Conservation (phyloP, 1,139 yeast genomes). For the Groenewaldozyma sp. region DNA sequence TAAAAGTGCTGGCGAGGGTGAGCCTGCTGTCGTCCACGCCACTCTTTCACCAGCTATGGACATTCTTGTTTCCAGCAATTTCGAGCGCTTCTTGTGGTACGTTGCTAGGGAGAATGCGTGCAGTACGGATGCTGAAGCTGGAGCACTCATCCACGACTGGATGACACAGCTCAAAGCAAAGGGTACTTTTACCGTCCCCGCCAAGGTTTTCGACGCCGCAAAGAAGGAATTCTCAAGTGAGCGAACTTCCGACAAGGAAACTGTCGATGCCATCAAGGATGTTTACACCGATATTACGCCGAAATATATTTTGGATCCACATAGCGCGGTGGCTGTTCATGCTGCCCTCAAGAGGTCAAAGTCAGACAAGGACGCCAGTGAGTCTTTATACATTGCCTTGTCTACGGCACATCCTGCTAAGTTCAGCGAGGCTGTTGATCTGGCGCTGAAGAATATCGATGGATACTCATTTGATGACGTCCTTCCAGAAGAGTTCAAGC, state of each 20-base stretch:
- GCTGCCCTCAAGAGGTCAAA: conserved; percentile 57
- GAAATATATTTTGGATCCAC: conserved; percentile 89
- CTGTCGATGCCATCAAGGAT: conserved; percentile 63
- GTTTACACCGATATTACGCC: conserved; percentile 53
- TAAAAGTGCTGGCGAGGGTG: conserved; percentile 33
- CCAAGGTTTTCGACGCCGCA: conserved; percentile 57
- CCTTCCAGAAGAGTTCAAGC: conserved; percentile 77
- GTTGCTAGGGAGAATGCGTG: conserved; percentile 64
- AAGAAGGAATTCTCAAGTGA: conserved; percentile 63
- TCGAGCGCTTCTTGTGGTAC: conserved; percentile 94
- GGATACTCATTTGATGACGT: conserved; percentile 81
- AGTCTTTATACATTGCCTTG: conserved; percentile 58
- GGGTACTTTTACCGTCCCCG: conserved; percentile 69
- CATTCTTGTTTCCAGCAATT: conserved; percentile 85
- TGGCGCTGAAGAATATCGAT: conserved; percentile 54
- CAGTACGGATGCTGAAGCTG: conserved; percentile 59
- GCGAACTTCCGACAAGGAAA: conserved; percentile 69
- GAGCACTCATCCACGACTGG: conserved; percentile 61
- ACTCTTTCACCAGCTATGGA: conserved; percentile 99
- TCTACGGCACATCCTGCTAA: conserved; percentile 99
- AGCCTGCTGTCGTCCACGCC: conserved; percentile 62
- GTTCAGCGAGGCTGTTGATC: conserved; percentile 89
- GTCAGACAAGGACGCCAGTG: conserved; percentile 34
- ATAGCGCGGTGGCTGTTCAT: conserved; percentile 87
- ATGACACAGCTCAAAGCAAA: conserved; percentile 66